These are phyloP conservation scores for Pseudogymnoascus sp. DNA, from an alignment of 2,329 filamentous ascomycete species.

Conservation along the genomic window DNA sequence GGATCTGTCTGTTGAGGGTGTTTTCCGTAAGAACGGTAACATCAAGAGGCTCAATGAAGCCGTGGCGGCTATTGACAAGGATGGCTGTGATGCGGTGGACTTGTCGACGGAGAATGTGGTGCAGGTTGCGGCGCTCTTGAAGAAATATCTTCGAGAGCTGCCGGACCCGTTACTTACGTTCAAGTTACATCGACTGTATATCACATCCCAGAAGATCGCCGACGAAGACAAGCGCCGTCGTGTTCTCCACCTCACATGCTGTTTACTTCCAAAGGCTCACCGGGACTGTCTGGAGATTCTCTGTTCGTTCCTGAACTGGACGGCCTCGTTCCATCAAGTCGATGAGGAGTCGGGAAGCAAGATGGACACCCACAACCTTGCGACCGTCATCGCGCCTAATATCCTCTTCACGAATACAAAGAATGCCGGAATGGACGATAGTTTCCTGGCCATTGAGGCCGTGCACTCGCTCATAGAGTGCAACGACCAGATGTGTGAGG, in stretches of 20 bases:
- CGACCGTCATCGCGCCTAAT: constrained; percentile 95
- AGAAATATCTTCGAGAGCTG: constrained; percentile 89
- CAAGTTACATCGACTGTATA: constrained; percentile 86
- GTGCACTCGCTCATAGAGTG: constrained; percentile 85
- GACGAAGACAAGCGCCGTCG: constrained; percentile 76
- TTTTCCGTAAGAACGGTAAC: constrained; percentile 98
- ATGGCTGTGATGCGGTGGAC: constrained; percentile 77
- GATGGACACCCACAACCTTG: constrained; percentile 97
- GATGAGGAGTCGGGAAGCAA: constrained; percentile 96
- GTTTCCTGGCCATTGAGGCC: constrained; percentile 87
- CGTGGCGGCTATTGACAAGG: constrained; percentile 75
- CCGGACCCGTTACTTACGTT: constrained; percentile 91
- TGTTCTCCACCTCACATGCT: constrained; percentile 83
- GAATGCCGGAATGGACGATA: constrained; percentile 67
- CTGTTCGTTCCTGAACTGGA: constrained; percentile 95
- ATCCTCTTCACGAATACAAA: constrained; percentile 69
- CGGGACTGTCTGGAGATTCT: constrained; percentile 91
- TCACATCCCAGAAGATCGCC: constrained; percentile 78
- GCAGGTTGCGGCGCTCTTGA: constrained; percentile 85
- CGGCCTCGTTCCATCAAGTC: constrained; percentile 91
- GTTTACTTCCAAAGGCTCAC: constrained; percentile 83
- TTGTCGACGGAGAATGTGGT: constrained; percentile 84
- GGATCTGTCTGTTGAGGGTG: constrained; percentile 97
- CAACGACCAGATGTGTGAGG: constrained; percentile 96
- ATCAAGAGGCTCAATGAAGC: constrained; percentile 88